Base-by-base conservation (phyloP, 2,329 filamentous ascomycete genomes). In the Cytospora mali region DNA sequence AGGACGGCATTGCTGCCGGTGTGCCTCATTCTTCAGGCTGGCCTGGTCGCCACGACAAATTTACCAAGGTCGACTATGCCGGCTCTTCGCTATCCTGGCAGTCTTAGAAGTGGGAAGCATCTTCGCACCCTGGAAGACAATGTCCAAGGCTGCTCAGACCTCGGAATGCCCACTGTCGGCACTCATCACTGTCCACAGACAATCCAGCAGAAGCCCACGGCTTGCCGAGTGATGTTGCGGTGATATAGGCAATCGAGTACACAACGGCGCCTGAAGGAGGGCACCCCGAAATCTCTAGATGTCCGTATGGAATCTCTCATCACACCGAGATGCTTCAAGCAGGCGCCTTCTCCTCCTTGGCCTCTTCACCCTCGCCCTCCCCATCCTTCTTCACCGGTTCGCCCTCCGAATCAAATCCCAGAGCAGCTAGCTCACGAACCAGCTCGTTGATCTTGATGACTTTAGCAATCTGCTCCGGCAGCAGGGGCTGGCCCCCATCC, bases 381-480 rank as follows among this genome's bases (percentile, higher is more conserved):
- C 29, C 29, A 14, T 60, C 53, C 31, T 65, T 59, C 21, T 61
- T 56, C 16, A 65, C 10, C 1, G 77, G 76, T 67, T 93, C 90
- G 3, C 89, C 92, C 11, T 96, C 90, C 1, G 85, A 77, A 74
- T 96, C 90, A 66, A 98, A 92, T 0, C 94, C 94, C 29, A 99
- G 81, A 2, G 85, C 84, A 70, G 96, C 91, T 61, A 99, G 79
- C 74, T 98, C 93, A 14, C 93, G 86, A 62, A 97, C 88, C 56
- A 99, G 83, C 79, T 99, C 95, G 66, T 92, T 92, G 74, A 99
- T 97, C 77, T 95, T 96, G 75, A 97, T 96, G 61, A 99, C 92
- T 79, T 99, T 99, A 69, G 94, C 93, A 67, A 98, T 89, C 78
- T 99, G 95, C 78, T 99, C 95, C 0, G 93, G 94, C 28, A 98